A percentile compares a stretch with the other conserved stretches of the same genome.
Evolutionary conservation across 2,329 filamentous ascomycete species (phyloP).

Genomic region (Piedraia hortae): DNA sequence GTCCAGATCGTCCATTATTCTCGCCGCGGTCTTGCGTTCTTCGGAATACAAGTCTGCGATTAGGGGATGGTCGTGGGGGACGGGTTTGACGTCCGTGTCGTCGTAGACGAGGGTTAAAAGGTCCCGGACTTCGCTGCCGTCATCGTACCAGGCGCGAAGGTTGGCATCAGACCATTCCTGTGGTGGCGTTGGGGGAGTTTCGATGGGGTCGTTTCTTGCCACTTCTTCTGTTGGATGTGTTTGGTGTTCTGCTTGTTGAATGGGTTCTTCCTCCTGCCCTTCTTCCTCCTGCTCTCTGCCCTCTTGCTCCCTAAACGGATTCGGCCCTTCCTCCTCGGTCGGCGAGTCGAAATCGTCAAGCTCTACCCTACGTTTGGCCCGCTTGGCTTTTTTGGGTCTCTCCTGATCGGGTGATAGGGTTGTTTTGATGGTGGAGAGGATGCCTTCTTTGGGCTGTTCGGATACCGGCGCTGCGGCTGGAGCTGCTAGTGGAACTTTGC

Average conservation of each 20-base stretch:
- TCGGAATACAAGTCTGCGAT: constrained; percentile 58
- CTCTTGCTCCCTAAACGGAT: constrained; percentile 17
- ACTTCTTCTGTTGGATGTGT: constrained; percentile 4
- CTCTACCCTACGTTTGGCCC: constrained; percentile 33
- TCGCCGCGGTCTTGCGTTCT: constrained; percentile 59
- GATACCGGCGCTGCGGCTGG: no score
- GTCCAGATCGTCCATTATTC: constrained; percentile 76
- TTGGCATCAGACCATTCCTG: constrained; percentile 54
- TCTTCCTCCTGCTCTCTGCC: constrained; percentile 5
- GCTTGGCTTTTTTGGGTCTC: constrained; percentile 28
- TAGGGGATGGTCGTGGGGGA: constrained; percentile 60
- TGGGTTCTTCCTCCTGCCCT: constrained; percentile 5
- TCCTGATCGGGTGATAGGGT: constrained; percentile 16
- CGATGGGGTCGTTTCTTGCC: constrained; percentile 2
- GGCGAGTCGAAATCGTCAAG: constrained; percentile 43
- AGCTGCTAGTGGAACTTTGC: constrained; percentile 3
- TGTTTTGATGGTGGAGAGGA: constrained; percentile 17
- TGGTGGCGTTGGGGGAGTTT: constrained; percentile 7
- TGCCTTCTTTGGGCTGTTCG: no score
- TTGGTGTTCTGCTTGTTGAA: constrained; percentile 6
- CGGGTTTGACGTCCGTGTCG: constrained; percentile 56
- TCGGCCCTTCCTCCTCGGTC: constrained; percentile 15
- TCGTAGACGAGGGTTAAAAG: constrained; percentile 80
- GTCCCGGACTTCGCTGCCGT: constrained; percentile 60
- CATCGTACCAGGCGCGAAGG: constrained; percentile 57